phyloP scores from a whole-genome alignment of 352 stramenopile genomes.

The Phytopythium ostracodes region DNA sequence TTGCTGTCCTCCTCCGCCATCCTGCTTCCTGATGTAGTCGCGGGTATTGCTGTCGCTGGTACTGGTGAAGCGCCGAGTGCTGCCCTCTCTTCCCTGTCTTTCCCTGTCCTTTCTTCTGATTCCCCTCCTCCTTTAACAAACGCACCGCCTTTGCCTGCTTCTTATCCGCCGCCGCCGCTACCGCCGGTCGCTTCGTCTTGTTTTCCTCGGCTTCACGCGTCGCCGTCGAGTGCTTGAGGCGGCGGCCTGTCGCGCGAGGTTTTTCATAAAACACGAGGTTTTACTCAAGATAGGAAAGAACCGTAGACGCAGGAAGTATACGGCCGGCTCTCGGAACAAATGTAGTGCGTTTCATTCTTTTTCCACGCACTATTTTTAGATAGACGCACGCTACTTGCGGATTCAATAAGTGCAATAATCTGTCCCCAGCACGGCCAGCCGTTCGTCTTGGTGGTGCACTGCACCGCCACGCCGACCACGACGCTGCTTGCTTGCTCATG shows the following conservation, averaged over 20 bases:
- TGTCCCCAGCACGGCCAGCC: too few relatives aligned
- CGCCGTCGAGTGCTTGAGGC: slow-evolving; percentile 1
- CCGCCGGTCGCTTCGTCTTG: background rate
- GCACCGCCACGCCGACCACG: too few relatives aligned
- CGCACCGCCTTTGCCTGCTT: background rate
- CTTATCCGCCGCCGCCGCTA: background rate
- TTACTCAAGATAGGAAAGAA: background rate
- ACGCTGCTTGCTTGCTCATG: too few relatives aligned
- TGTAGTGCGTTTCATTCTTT: too few relatives aligned
- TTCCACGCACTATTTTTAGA: too few relatives aligned
- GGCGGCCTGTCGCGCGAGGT: background rate
- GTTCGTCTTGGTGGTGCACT: too few relatives aligned
- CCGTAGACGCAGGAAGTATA: background rate
- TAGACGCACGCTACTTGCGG: too few relatives aligned
- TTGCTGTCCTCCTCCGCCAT: slow-evolving; percentile 38
- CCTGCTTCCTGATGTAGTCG: background rate
- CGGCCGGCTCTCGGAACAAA: background rate
- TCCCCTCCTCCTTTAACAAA: background rate
- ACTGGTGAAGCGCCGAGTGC: background rate
- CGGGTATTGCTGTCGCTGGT: background rate
- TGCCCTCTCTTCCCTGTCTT: background rate
- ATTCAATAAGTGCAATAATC: too few relatives aligned
- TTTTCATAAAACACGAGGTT: background rate
- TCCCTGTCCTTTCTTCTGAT: background rate
- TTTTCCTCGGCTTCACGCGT: background rate